Base-by-base conservation (phyloP, 2,329 filamentous ascomycete species). In the Orbilia oligospora region DNA sequence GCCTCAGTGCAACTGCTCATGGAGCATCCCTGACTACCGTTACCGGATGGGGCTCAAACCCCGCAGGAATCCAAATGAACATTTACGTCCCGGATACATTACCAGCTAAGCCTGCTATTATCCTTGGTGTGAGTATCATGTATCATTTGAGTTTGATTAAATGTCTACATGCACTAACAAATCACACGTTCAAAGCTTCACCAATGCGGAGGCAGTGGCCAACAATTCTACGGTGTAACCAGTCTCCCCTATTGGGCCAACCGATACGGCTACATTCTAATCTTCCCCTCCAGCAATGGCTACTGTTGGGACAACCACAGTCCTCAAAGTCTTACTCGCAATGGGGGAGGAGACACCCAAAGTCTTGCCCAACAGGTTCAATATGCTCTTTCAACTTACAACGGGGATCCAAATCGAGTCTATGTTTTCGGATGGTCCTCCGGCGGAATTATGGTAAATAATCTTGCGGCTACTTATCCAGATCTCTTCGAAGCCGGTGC, bases 31-130 rank as follows among this genome's bases (percentile, higher is more conserved):
- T 76, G 6, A 61, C 64, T 12, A 49, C 38, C 12, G 66, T 76
- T 24, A 83, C 82, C 5, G 81, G 83, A 79, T 87, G 86, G 69
- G 86, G 86, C 9, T 81, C 82, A 5, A 88, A 88, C 70, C 85
- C 86, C 6, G 86, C 85, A 20, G 86, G 87, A 27, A 87, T 87
- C 6, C 84, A 83, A 9, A 88, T 89, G 83, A 88, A 87, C 84
- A 87, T 89, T 70, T 87, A 87, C 72, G 86, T 86, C 9, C 80
- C 80, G 8, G 72, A 70, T 14, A 53, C 56, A 48, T 56, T 83
- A 10, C 81, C 82, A 10, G 55, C 79, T 14, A 83, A 80, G 4
- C 83, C 83, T 14, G 71, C 82, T 9, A 53, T 83, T 27, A 79
- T 83, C 20, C 80, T 83, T 18, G 80, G 72, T 10, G 80, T 81